phyloP scores from a whole-genome alignment of 1,139 yeast genomes.

The Geotrichum phurueaensis region DNA sequence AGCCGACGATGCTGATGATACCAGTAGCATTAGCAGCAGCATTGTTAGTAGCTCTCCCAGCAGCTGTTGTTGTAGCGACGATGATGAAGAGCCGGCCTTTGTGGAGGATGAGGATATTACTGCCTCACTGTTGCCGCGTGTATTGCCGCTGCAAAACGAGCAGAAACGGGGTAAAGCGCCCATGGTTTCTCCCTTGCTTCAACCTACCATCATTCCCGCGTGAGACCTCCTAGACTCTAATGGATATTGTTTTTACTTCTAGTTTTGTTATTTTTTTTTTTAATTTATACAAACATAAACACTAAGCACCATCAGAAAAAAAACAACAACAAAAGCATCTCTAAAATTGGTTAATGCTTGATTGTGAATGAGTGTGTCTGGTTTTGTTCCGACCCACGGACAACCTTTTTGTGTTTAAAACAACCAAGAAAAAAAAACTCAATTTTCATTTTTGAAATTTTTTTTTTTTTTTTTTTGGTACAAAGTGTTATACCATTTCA shows the following conservation, averaged over 20 bases:
- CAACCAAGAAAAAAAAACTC: not conserved
- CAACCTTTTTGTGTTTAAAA: not conserved
- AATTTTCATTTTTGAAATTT: not conserved
- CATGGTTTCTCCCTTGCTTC: not conserved
- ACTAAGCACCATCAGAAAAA: not conserved
- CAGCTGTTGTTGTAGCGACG: not conserved
- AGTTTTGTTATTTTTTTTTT: no score
- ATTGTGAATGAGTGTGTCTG: no score
- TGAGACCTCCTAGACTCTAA: no score
- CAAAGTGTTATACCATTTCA: not conserved
- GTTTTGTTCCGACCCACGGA: no score
- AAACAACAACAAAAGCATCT: not conserved
- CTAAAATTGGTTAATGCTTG: no score
- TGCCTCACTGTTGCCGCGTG: not conserved
- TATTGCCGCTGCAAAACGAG: not conserved
- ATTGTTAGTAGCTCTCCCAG: not conserved
- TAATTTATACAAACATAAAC: not conserved
- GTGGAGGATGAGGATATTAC: not conserved
- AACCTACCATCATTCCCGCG: not conserved
- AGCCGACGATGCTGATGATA: not conserved
- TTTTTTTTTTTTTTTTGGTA: not conserved
- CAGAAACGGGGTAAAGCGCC: not conserved
- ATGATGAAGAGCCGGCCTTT: not conserved
- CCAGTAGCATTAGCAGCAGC: not conserved
- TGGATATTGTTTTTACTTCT: no score